A percentile compares a stretch with the other conserved stretches of the same genome.
phyloP scores from a whole-genome alignment of 805 yeast genomes.

The Priceomyces castillae region DNA sequence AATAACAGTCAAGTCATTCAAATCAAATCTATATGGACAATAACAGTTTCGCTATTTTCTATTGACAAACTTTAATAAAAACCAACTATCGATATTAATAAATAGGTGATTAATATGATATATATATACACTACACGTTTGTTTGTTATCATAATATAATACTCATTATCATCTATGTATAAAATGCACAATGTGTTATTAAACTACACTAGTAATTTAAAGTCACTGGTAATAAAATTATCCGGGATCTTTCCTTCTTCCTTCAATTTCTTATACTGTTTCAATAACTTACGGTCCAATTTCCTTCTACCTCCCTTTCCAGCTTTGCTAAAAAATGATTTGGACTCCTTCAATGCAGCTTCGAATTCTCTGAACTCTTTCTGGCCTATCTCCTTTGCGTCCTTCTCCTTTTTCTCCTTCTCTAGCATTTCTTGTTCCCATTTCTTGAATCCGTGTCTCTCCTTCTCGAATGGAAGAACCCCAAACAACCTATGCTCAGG shows the following conservation, averaged over 20 bases:
- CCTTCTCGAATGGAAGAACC: conserved; percentile 31
- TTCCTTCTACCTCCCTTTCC: conserved; percentile 28
- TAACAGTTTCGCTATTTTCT: no score
- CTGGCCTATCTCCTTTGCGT: conserved; percentile 16
- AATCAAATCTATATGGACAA: no score
- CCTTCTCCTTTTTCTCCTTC: conserved; percentile 18
- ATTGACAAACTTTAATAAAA: no score
- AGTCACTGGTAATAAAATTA: conserved; percentile 10
- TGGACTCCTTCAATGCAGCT: conserved; percentile 18
- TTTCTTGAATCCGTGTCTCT: conserved; percentile 27
- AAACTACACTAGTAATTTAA: conserved; percentile 3
- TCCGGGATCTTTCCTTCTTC: conserved; percentile 25
- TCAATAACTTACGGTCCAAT: conserved; percentile 34
- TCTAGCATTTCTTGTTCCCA: conserved; percentile 33
- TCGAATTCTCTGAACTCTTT: conserved; percentile 22
- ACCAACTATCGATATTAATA: no score
- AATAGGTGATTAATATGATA: no score
- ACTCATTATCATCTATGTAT: conserved; percentile 2
- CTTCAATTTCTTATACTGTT: conserved; percentile 30
- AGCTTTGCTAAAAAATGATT: conserved; percentile 21
- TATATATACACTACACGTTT: background rate
- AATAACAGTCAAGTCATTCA: no score
- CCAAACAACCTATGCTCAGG: conserved; percentile 36
- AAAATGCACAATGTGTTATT: background rate
- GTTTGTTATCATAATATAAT: background rate